A percentile compares a stretch with the other conserved stretches of the same genome.
Evolutionary conservation across 495 filamentous ascomycete genomes (phyloP).

Genomic region (Polyplosphaeria fusca): DNA sequence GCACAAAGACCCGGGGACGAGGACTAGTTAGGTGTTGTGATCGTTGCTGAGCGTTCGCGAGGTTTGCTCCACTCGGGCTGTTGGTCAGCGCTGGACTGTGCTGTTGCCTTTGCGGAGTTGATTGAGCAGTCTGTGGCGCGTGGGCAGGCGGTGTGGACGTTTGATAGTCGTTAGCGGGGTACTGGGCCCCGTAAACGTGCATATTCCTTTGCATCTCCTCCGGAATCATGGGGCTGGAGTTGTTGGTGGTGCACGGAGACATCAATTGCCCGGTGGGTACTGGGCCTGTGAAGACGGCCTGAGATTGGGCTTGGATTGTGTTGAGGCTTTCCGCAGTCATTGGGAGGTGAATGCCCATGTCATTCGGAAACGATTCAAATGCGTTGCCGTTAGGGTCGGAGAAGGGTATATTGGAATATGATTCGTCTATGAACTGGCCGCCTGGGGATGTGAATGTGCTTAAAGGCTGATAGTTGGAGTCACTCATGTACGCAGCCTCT

Average conservation of each 20-base stretch:
- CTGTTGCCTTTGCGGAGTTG: constrained; percentile 28
- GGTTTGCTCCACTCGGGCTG: constrained; percentile 17
- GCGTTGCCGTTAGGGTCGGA: neutral
- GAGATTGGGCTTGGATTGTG: constrained; percentile 15
- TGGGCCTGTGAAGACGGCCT: neutral
- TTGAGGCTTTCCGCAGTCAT: constrained; percentile 11
- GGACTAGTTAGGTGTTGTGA: constrained; percentile 34
- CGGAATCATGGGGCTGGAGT: constrained; percentile 30
- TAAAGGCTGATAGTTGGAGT: constrained; percentile 23
- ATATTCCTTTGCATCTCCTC: constrained; percentile 15
- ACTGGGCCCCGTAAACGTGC: constrained; percentile 1
- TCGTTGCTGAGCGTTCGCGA: constrained; percentile 26
- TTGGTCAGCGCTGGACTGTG: constrained; percentile 33
- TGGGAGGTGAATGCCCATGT: constrained; percentile 16
- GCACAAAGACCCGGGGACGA: constrained; percentile 30
- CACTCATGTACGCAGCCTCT: constrained; percentile 26
- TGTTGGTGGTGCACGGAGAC: constrained; percentile 32
- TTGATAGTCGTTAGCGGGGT: constrained; percentile 10
- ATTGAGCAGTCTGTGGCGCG: neutral
- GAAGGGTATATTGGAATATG: constrained; percentile 15
- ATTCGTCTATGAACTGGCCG: constrained; percentile 19
- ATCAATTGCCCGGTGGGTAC: constrained; percentile 21
- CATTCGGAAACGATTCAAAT: constrained; percentile 6
- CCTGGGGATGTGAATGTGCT: constrained; percentile 20
- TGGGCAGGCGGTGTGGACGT: constrained; percentile 19